Conservation (phyloP, 768 basidiomycete species). For the Tylopilus sp. region DNA sequence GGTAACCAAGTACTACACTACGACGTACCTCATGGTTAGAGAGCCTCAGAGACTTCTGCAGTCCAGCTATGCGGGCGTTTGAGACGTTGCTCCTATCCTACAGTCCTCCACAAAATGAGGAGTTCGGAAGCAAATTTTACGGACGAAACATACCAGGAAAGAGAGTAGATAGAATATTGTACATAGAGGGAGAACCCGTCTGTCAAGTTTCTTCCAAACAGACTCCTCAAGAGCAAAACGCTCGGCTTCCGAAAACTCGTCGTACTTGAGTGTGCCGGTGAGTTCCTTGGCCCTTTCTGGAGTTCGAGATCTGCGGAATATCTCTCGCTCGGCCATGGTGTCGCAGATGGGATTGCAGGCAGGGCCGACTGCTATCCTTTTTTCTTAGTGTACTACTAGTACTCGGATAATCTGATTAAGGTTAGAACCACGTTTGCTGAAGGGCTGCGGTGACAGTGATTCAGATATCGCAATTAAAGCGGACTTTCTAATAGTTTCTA, state of each 20-base stretch:
- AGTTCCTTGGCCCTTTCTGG: slow-evolving; percentile 4
- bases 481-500: no score
- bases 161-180: slow-evolving; percentile 51
- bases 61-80: slow-evolving; percentile 60
- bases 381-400: no score
- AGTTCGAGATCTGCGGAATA: neutral
- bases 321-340: neutral
- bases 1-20: neutral
- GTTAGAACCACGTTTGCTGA: no score
- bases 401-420: no score
- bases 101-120: neutral
- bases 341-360: neutral
- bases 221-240: slow-evolving; percentile 31
- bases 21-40: slow-evolving; percentile 22
- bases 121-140: neutral
- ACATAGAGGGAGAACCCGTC: slow-evolving; percentile 45
- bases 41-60: slow-evolving; percentile 47
- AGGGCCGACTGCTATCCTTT: no score
- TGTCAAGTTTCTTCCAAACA: slow-evolving; percentile 50
- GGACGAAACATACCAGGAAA: slow-evolving; percentile 43
- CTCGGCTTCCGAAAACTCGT: slow-evolving; percentile 15
- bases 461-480: no score
- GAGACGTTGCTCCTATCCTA: slow-evolving; percentile 46
- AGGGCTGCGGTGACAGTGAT: no score
- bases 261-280: neutral